Conservation (phyloP, 306 rosid genomes). For the Lathyrus sativus region DNA sequence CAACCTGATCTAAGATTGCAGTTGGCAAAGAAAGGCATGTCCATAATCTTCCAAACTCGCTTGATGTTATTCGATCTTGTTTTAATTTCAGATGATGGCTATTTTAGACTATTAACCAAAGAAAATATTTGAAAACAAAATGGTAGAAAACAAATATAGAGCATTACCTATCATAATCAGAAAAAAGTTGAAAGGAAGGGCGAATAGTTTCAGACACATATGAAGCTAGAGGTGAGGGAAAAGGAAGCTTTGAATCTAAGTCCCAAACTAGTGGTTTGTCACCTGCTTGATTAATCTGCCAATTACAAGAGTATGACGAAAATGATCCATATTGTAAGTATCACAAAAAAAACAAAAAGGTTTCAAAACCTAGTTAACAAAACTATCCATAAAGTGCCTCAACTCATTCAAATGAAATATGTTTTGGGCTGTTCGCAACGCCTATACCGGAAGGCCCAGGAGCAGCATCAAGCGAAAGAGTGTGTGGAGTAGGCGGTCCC, state of each 20-base stretch:
- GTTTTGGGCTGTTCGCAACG: no score
- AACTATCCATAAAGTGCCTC: background rate
- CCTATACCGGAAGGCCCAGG: no score
- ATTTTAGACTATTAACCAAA: background rate
- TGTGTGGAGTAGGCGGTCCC: no score
- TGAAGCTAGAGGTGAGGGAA: constrained; percentile 63
- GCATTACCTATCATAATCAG: constrained; percentile 66
- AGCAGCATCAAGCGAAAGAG: no score
- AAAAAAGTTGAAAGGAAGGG: constrained; percentile 65
- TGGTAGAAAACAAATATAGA: constrained; percentile 1
- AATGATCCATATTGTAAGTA: constrained; percentile 29
- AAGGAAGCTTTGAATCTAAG: constrained; percentile 74
- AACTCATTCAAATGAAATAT: constrained; percentile 15
- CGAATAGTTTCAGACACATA: constrained; percentile 68
- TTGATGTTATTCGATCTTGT: constrained; percentile 78
- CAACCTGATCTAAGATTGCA: constrained; percentile 81
- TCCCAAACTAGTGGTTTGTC: constrained; percentile 70
- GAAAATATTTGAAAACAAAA: background rate
- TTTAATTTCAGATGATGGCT: constrained; percentile 3
- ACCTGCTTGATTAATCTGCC: constrained; percentile 61
- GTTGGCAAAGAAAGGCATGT: constrained; percentile 63
- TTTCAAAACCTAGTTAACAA: background rate
- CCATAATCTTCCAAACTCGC: constrained; percentile 61
- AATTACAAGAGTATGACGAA: constrained; percentile 35
- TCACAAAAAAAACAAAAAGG: background rate